Evolutionary conservation across 1,284 basidiomycete species (phyloP), one percentile per base, ranked within the genome.

Genomic region (Apiotrichum domesticum): DNA sequence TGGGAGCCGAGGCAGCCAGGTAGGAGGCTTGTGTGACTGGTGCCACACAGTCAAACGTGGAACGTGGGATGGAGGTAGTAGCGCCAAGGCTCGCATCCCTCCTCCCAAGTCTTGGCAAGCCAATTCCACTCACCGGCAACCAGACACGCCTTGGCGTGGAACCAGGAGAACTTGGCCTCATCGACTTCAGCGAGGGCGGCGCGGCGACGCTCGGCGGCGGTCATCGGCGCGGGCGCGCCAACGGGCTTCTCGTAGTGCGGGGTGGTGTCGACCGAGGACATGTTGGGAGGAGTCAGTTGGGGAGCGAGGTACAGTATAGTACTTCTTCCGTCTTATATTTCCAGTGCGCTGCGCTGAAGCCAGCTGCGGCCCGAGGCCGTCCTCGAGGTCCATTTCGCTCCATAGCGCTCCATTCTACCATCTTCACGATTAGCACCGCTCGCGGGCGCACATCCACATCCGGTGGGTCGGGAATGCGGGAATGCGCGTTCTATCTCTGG

Each of bases 131-230:
- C 67, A 66, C 78, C 78, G 33, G 79, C 78, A 49, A 79, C 77
- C 11, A 77, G 61, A 63, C 74, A 76, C 13, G 78, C 74, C 64
- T 78, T 78, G 54, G 72, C 74, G 61, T 79, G 78, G 66, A 76
- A 76, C 67, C 70, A 72, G 79, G 83, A 84, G 70, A 88, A 87
- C 57, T 80, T 80, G 54, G 87, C 87, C 66, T 87, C 85, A 71
- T 88, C 87, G 55, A 89, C 81, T 70, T 88, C 86, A 35, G 84
- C 82, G 46, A 89, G 79, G 40, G 87, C 87, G 40, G 84, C 84
- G n/a, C 84, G 79, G 64, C 87, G 82, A 44, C 74, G 73, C 61
- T 82, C 79, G 59, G 77, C 69, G 14, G 69, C 69, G 21, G 60
- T 59, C 7, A 56, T 43, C 41, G 61, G 52, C 10, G 41, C 41